These are phyloP conservation scores for Cercospora zeae-maydis DNA, from an alignment of 2,329 filamentous ascomycete species.

Conservation along the genomic window DNA sequence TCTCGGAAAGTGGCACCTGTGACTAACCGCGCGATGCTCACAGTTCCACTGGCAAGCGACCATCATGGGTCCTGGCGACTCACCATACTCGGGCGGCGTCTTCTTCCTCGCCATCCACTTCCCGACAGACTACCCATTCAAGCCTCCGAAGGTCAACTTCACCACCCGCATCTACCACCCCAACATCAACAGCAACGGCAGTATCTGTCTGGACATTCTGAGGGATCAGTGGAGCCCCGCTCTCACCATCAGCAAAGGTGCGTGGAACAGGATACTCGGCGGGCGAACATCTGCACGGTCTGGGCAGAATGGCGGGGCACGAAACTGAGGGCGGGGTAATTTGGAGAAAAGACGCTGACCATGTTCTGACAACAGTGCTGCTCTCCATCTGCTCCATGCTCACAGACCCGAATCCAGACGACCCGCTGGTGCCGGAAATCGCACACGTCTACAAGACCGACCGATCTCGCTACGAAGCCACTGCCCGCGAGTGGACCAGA, in stretches of 20 bases:
- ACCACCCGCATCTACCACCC: slow-evolving; percentile 99
- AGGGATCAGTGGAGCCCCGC: slow-evolving; percentile 99
- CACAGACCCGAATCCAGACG: slow-evolving; percentile 98
- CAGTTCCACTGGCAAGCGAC: slow-evolving; percentile 99
- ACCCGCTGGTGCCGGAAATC: slow-evolving; percentile 97
- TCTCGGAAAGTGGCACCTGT: slow-evolving; percentile 10
- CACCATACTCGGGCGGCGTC: slow-evolving; percentile 94
- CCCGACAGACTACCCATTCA: slow-evolving; percentile 99
- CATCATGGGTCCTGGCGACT: slow-evolving; percentile 98
- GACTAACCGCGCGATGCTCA: slow-evolving; percentile 19
- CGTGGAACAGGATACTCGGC: background rate
- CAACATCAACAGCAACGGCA: slow-evolving; percentile 99
- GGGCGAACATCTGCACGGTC: background rate
- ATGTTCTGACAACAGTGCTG: slow-evolving; percentile 59
- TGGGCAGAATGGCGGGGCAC: slow-evolving; percentile 2
- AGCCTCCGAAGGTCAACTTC: slow-evolving; percentile 99
- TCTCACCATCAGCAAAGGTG: slow-evolving; percentile 97
- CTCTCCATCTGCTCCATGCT: slow-evolving; percentile 99
- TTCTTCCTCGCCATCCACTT: slow-evolving; percentile 99
- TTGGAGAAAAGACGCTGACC: slow-evolving; percentile 24
- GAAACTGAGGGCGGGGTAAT: slow-evolving; percentile 21
- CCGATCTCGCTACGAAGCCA: slow-evolving; percentile 90
- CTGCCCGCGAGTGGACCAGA: slow-evolving; percentile 95
- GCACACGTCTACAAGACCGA: slow-evolving; percentile 99
- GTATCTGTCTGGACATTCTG: slow-evolving; percentile 97